Evolutionary conservation across 2,329 filamentous ascomycete species (phyloP).

Genomic region (Exserohilum turcica): DNA sequence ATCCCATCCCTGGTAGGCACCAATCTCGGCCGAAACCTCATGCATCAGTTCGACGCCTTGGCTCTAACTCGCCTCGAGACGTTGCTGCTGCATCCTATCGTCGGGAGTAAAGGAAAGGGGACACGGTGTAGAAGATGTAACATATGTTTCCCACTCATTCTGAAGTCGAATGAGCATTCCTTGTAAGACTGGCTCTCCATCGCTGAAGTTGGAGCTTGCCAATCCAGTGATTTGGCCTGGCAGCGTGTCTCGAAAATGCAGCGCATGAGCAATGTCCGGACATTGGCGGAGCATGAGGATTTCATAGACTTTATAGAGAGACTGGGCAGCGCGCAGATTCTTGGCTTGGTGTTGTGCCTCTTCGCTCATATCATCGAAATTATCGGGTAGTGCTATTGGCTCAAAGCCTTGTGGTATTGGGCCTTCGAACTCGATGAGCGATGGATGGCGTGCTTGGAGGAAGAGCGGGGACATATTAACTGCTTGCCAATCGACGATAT

Average conservation of each 20-base stretch:
- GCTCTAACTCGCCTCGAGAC: slow-evolving; percentile 24
- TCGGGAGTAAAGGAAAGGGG: slow-evolving; percentile 23
- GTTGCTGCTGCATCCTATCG: slow-evolving; percentile 23
- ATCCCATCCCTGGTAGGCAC: slow-evolving; percentile 31
- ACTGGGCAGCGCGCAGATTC: slow-evolving; percentile 25
- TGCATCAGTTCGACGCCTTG: slow-evolving; percentile 29
- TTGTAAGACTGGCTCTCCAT: no score
- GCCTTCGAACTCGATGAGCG: slow-evolving; percentile 32
- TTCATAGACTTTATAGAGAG: slow-evolving; percentile 27
- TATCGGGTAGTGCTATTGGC: slow-evolving; percentile 18
- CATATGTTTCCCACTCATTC: no score
- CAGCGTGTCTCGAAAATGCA: slow-evolving; percentile 24
- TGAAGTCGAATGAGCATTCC: no score
- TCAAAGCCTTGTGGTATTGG: slow-evolving; percentile 24
- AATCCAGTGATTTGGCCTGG: neutral
- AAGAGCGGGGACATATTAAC: slow-evolving; percentile 35
- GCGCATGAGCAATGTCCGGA: slow-evolving; percentile 20
- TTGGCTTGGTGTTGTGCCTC: slow-evolving; percentile 22
- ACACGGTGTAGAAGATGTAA: slow-evolving; percentile 21
- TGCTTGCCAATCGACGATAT: slow-evolving; percentile 46
- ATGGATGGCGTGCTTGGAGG: slow-evolving; percentile 31
- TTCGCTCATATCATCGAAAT: slow-evolving; percentile 21
- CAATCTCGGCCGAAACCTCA: slow-evolving; percentile 22
- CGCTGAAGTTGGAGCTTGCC: no score
- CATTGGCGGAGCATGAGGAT: slow-evolving; percentile 21